phyloP scores from a whole-genome alignment of 1,139 yeast species.

The Debaryomyces singareniensis region DNA sequence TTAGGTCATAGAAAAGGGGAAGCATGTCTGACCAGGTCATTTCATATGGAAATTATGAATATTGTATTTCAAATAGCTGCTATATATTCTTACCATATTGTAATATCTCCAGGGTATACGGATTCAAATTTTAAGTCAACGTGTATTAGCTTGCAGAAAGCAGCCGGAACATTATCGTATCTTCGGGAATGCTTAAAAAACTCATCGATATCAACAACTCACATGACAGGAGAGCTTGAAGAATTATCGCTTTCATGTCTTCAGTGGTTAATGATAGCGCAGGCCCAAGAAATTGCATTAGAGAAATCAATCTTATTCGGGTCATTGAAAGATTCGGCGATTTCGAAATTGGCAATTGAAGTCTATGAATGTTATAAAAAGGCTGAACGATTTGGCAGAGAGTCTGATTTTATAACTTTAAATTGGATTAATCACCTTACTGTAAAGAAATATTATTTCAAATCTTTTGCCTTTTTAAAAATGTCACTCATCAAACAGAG shows the following conservation, averaged over 20 bases:
- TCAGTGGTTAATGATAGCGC: constrained; percentile 57
- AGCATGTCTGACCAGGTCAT: constrained; percentile 35
- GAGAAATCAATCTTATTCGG: constrained; percentile 51
- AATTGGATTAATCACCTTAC: constrained; percentile 62
- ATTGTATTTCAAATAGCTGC: constrained; percentile 62
- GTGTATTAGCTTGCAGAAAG: constrained; percentile 57
- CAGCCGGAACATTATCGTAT: no score
- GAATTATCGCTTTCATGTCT: constrained; percentile 22
- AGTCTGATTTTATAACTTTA: constrained; percentile 46
- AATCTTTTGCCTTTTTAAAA: constrained; percentile 65
- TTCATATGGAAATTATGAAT: constrained; percentile 55
- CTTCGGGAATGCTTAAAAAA: no score
- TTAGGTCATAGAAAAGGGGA: constrained; percentile 44
- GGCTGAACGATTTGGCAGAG: constrained; percentile 40
- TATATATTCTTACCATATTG: constrained; percentile 46
- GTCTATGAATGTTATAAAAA: constrained; percentile 51
- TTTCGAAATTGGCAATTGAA: constrained; percentile 61
- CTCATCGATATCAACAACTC: no score
- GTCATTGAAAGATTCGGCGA: constrained; percentile 52
- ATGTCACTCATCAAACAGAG: constrained; percentile 46
- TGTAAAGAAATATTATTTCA: constrained; percentile 57
- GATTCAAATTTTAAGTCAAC: constrained; percentile 57
- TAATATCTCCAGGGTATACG: constrained; percentile 32
- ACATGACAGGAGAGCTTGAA: constrained; percentile 24
- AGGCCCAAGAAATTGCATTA: constrained; percentile 88